Base-by-base conservation (phyloP, 2,329 filamentous ascomycete species). In the Trichoderma sp. region DNA sequence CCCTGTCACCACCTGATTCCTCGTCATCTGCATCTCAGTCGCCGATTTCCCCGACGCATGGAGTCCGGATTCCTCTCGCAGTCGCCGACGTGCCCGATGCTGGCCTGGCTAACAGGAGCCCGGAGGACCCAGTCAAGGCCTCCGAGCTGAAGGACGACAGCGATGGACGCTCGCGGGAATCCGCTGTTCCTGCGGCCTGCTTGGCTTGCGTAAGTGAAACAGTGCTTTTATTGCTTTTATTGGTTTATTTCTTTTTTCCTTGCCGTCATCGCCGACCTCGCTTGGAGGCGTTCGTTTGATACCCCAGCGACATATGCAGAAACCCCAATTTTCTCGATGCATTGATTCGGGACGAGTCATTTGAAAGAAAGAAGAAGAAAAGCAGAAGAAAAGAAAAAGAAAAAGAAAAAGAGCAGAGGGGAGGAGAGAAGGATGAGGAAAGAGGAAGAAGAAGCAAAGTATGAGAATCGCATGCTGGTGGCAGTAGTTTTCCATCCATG, bases 181-280 rank as follows among this genome's bases (percentile, higher is more conserved):
- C 83, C 76, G 82, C 85, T 35, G 83, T 88, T 74, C 85, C 88
- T 65, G 88, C 89, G 35, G 89, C 89, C 29, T 91, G 89, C 80
- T 83, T 90, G 63, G 86, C 87, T 74, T 90, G 89, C 82, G 89
- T 90, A 85, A 84, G 88, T 84, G 38, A 38, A 38, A 31, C 50
- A 21, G 8, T 14, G 38, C 12, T 45, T 12, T 35, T 71, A 8
- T 24, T 41, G 16, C 6, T 33, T 56, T 75, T 21, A 6, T 63
- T 73, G n/a, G 33, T 71, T 8, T 31, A 29, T 59, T 33, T 74
- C 24, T 71, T 75, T 21, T 21, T 71, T 14, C n/a, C n/a, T 21
- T 24, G 31, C 14, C 60, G 6, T 35, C 29, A n/a, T 68, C 73
- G 59, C 59, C 56, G 65, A 68, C 59, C 59, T 71, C 66, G 73